phyloP scores from a whole-genome alignment of 345 rosid species.

The Linum trigynum region DNA sequence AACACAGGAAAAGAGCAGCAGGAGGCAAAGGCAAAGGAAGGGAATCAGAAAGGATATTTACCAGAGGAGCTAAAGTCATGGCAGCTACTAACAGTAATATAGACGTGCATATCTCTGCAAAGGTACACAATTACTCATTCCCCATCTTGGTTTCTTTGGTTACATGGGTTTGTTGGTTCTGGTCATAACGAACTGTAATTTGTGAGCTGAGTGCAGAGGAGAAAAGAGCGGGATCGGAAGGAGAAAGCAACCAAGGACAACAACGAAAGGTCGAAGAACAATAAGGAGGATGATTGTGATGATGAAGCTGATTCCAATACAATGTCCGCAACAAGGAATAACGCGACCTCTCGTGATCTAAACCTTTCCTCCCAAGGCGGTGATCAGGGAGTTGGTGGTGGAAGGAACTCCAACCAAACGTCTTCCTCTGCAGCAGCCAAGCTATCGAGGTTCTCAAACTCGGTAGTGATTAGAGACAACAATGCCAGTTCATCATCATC shows the following conservation, averaged over 20 bases:
- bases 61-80: constrained; percentile 37
- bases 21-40: constrained; percentile 29
- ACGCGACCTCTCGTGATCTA: too few relatives aligned
- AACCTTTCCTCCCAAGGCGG: too few relatives aligned
- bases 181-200: neutral
- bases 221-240: neutral
- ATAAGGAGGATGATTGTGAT: too few relatives aligned
- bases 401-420: constrained; percentile 15
- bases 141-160: neutral
- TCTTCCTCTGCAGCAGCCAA: constrained; percentile 33
- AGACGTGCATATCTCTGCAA: constrained; percentile 23
- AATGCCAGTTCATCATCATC: constrained; percentile 11
- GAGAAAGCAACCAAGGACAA: constrained; percentile 19
- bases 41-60: constrained; percentile 26
- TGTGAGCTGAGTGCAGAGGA: neutral
- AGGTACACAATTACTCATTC: constrained; percentile 32
- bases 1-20: constrained; percentile 31
- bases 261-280: too few relatives aligned
- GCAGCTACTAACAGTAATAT: constrained; percentile 26
- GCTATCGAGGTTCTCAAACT: constrained; percentile 63
- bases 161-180: neutral
- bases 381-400: constrained; percentile 6
- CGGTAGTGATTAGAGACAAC: constrained; percentile 66
- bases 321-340: too few relatives aligned
- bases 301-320: too few relatives aligned